Percentiles rank a stretch among this genome's conserved stretches.
These are phyloP conservation scores for Austroboletus eburneus DNA, from an alignment of 768 basidiomycete species.

Conservation along the genomic window DNA sequence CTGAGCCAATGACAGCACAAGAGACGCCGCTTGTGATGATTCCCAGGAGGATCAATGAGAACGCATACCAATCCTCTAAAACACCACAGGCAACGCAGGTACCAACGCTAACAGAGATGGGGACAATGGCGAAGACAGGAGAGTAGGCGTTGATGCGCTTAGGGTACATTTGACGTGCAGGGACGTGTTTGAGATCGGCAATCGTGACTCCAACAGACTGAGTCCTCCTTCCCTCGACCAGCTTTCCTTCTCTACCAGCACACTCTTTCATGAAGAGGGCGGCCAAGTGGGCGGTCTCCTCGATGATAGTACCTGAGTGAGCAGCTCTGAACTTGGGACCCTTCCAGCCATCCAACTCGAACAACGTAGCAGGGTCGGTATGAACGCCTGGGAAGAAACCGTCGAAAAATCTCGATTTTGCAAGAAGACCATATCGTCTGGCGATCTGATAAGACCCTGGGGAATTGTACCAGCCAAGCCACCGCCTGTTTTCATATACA, in stretches of 20 bases:
- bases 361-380: constrained; percentile 29
- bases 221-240: constrained; percentile 25
- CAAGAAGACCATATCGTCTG: constrained; percentile 31
- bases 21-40: constrained; percentile 29
- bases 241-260: constrained; percentile 4
- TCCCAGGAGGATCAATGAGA: constrained; percentile 33
- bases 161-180: constrained; percentile 14
- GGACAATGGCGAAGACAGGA: constrained; percentile 26
- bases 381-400: constrained; percentile 33
- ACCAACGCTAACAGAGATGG: constrained; percentile 28
- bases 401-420: constrained; percentile 32
- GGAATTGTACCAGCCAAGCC: constrained; percentile 38
- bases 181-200: constrained; percentile 22
- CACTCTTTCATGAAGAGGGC: constrained; percentile 28
- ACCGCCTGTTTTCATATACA: constrained; percentile 29
- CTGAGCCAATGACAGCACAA: constrained; percentile 33
- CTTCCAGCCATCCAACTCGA: constrained; percentile 28
- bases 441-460: constrained; percentile 35
- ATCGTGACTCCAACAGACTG: constrained; percentile 26
- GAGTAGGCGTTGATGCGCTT: constrained; percentile 18
- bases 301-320: constrained; percentile 30
- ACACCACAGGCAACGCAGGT: constrained; percentile 27
- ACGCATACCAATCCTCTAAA: constrained; percentile 32
- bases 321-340: constrained; percentile 33
- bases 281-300: constrained; percentile 30